Evolutionary conservation across 768 basidiomycete species (phyloP).

Genomic region (Kwoniella botswanensis): DNA sequence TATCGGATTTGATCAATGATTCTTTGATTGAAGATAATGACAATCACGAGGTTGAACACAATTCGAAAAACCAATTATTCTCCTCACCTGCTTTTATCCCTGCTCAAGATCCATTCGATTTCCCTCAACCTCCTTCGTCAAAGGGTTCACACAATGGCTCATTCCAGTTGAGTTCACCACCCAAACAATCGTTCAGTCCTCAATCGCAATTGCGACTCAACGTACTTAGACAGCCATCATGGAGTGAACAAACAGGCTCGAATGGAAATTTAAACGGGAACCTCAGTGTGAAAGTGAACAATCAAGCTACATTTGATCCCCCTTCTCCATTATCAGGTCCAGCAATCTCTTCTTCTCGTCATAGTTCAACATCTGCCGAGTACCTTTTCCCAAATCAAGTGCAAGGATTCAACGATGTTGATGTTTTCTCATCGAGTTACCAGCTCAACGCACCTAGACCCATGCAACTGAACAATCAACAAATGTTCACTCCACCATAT

Average conservation of each 20-base stretch:
- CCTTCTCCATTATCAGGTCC: conserved; percentile 12
- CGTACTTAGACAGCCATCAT: conserved; percentile 9
- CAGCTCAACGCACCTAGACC: conserved; percentile 9
- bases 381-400: conserved; percentile 10
- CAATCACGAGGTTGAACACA: background rate
- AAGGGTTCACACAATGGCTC: background rate
- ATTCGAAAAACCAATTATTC: background rate
- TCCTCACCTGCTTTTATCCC: background rate
- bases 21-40: conserved; percentile 22
- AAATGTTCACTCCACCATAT: conserved; percentile 20
- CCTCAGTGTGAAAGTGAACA: background rate
- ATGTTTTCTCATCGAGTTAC: conserved; percentile 21
- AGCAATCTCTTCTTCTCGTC: conserved; percentile 6
- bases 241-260: conserved; percentile 8
- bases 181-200: conserved; percentile 1
- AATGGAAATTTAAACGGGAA: conserved; percentile 4
- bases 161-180: conserved; percentile 14
- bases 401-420: conserved; percentile 18
- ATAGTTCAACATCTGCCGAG: background rate
- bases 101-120: background rate
- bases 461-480: conserved; percentile 7
- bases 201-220: background rate
- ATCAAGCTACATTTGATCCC: conserved; percentile 5
- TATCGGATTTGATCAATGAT: conserved; percentile 26
- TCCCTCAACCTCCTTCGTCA: conserved; percentile 2